A percentile compares a stretch with the other conserved stretches of the same genome.
Conservation (phyloP, 768 basidiomycete species). For the Tremella yokohamensis region DNA sequence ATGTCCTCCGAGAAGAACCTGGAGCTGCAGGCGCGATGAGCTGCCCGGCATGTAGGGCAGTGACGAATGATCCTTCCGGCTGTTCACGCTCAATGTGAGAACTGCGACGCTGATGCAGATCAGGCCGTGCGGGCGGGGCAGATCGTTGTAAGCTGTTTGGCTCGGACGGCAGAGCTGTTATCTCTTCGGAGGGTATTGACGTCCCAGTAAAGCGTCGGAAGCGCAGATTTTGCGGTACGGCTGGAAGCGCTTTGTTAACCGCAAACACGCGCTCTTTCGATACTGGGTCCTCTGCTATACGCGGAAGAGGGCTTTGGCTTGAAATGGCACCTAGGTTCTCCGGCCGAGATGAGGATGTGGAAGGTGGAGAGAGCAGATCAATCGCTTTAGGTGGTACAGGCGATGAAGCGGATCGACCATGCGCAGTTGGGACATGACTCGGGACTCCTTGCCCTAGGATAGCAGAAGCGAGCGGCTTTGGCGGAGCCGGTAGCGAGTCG, state of each 20-base stretch:
- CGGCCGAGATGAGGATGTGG: not conserved
- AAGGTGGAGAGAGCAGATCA: not conserved
- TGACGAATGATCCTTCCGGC: too few species aligned
- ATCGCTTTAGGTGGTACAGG: not conserved
- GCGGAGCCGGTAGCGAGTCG: slow-evolving; percentile 39
- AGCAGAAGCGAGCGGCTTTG: slow-evolving; percentile 32
- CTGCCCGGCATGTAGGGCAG: too few species aligned
- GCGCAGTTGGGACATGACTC: slow-evolving; percentile 1
- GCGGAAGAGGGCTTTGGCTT: not conserved
- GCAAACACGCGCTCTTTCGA: not conserved
- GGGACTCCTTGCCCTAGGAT: slow-evolving; percentile 27
- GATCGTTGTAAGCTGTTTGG: not conserved
- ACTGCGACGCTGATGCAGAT: not conserved
- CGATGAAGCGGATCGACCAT: slow-evolving; percentile 1
- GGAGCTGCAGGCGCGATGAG: not conserved
- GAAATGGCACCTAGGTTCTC: not conserved
- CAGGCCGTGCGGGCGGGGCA: not conserved
- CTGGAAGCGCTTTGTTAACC: not conserved
- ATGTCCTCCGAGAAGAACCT: not conserved
- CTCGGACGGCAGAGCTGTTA: not conserved
- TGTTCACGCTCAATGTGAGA: not conserved
- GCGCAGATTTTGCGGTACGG: not conserved
- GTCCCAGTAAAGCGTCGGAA: not conserved
- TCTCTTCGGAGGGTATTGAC: not conserved
- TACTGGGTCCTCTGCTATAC: not conserved